Evolutionary conservation across 192 early-diverging fungal species (phyloP).

Genomic region (Cladochytrium replicatum): DNA sequence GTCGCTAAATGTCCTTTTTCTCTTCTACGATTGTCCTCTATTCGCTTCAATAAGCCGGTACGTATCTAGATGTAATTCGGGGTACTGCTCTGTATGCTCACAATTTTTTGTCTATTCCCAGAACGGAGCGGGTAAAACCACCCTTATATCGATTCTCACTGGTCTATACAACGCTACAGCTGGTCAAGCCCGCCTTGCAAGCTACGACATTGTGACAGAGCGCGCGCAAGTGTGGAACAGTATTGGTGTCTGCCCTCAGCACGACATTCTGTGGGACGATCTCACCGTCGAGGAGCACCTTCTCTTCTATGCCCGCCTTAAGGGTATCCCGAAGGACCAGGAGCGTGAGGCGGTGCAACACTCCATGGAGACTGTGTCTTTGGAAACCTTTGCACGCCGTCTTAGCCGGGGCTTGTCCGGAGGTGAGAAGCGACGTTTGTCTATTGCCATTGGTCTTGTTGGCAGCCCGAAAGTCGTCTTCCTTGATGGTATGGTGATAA

Average conservation of each 20-base stretch:
- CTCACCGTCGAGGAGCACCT: conserved; percentile 59
- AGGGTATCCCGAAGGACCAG: conserved; percentile 40
- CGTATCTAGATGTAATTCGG: neutral
- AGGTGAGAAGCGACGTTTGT: conserved; percentile 65
- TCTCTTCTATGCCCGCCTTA: conserved; percentile 60
- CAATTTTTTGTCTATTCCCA: conserved; percentile 21
- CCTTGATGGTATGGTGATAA: conserved; percentile 65
- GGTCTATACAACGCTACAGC: conserved; percentile 47
- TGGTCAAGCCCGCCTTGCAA: conserved; percentile 47
- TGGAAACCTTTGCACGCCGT: conserved; percentile 44
- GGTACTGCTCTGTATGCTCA: neutral
- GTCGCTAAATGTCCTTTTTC: neutral
- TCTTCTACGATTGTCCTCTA: conserved; percentile 15
- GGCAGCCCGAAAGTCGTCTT: conserved; percentile 61
- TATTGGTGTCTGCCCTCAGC: conserved; percentile 68
- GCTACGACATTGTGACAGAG: conserved; percentile 42
- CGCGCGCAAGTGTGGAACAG: conserved; percentile 42
- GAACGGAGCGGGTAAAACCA: conserved; percentile 54
- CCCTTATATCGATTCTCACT: conserved; percentile 61
- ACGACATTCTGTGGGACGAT: conserved; percentile 66
- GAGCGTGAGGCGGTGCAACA: conserved; percentile 34
- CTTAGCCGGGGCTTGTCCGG: conserved; percentile 55
- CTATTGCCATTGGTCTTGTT: conserved; percentile 63
- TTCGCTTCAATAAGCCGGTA: conserved; percentile 26
- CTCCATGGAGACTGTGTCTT: conserved; percentile 37